Evolutionary conservation across 2,329 filamentous ascomycete genomes (phyloP).

Genomic region (Myriosclerotinia scirpicola): DNA sequence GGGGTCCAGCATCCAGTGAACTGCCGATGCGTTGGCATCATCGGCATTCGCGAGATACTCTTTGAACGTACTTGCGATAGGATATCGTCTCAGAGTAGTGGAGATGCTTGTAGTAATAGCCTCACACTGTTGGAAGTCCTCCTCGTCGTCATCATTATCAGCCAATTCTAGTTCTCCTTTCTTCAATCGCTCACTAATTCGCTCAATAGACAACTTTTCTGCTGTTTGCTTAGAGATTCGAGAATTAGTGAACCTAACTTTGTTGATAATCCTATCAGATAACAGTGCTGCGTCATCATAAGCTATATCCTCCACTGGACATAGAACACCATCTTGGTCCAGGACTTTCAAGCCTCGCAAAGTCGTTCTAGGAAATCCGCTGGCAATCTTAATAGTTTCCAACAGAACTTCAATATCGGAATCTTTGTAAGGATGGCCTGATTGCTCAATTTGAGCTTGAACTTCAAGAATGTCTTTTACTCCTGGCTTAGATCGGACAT

Average conservation of each 20-base stretch:
- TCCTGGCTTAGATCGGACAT: constrained; percentile 29
- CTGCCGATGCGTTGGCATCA: constrained; percentile 36
- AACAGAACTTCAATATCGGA: constrained; percentile 33
- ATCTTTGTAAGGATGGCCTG: constrained; percentile 28
- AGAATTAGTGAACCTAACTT: constrained; percentile 32
- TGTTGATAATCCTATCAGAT: constrained; percentile 12
- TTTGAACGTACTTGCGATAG: constrained; percentile 39
- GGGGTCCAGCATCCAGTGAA: constrained; percentile 41
- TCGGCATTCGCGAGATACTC: constrained; percentile 44
- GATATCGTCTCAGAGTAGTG: constrained; percentile 41
- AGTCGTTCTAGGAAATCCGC: constrained; percentile 21
- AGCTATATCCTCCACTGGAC: constrained; percentile 29
- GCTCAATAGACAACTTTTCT: constrained; percentile 29
- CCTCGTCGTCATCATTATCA: constrained; percentile 36
- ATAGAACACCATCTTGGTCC: constrained; percentile 27
- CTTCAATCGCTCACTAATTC: constrained; percentile 28
- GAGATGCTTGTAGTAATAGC: constrained; percentile 37
- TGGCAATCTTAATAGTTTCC: constrained; percentile 34
- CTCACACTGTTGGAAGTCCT: constrained; percentile 41
- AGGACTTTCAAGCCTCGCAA: constrained; percentile 32
- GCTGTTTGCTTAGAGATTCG: constrained; percentile 28
- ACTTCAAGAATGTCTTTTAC: constrained; percentile 32
- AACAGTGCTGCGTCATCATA: constrained; percentile 28
- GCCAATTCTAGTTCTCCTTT: constrained; percentile 33
- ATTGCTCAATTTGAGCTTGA: constrained; percentile 29